Conservation (phyloP, 805 yeast species). For the Komagataella phaffii region DNA sequence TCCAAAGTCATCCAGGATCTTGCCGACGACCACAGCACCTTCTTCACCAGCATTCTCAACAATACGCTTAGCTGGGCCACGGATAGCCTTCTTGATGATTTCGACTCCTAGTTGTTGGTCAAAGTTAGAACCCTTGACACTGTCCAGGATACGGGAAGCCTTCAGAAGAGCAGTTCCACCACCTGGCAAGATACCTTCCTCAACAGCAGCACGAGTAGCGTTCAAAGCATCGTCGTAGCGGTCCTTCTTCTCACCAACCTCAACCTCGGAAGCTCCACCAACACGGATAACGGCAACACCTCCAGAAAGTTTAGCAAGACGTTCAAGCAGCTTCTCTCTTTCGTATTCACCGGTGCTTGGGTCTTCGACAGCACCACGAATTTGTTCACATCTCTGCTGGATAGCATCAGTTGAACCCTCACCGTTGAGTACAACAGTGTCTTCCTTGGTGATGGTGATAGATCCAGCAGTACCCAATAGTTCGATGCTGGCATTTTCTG, state of each 20-base stretch:
- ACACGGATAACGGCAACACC: conserved; percentile 98
- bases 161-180: conserved; percentile 97
- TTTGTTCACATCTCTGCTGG: conserved; percentile 84
- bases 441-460: conserved; percentile 87
- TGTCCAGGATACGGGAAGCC: conserved; percentile 69
- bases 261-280: conserved; percentile 95
- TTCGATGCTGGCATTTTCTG: conserved; percentile 86
- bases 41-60: conserved; percentile 96
- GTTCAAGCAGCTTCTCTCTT: conserved; percentile 92
- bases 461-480: conserved; percentile 87
- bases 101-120: conserved; percentile 95
- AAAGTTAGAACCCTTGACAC: conserved; percentile 68
- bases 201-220: conserved; percentile 98
- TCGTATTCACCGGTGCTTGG: conserved; percentile 79
- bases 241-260: conserved; percentile 99
- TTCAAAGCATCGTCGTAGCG: conserved; percentile 97
- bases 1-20: conserved; percentile 48
- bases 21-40: conserved; percentile 93
- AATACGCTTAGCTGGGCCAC: conserved; percentile 91
- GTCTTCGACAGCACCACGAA: conserved; percentile 68
- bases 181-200: conserved; percentile 98
- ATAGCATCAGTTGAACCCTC: conserved; percentile 76
- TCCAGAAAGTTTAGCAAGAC: conserved; percentile 92
- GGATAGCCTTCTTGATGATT: conserved; percentile 83
- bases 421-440: conserved; percentile 88